phyloP scores from a whole-genome alignment of 306 rosid genomes.

The Nissolia schottii region DNA sequence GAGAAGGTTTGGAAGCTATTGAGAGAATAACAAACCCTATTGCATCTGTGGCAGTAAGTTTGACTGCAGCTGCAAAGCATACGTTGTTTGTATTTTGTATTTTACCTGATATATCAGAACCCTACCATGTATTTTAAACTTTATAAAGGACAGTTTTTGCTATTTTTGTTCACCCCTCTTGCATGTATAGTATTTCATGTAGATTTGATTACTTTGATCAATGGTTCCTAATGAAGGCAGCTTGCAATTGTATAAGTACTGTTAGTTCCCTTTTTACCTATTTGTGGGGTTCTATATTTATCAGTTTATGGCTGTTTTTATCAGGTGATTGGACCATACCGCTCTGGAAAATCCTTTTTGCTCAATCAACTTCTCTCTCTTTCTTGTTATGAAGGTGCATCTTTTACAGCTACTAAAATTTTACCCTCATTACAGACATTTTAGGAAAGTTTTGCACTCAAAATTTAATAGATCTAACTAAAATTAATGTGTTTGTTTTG shows the following conservation, averaged over 20 bases:
- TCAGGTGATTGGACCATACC: slow-evolving; percentile 73
- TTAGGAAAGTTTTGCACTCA: not conserved
- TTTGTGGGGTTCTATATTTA: not conserved
- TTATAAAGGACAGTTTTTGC: not conserved
- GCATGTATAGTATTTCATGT: not conserved
- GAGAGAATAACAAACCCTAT: slow-evolving; percentile 63
- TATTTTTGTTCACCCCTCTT: not conserved
- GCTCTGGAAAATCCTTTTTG: slow-evolving; percentile 85
- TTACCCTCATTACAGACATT: not conserved
- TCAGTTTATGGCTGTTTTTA: not conserved
- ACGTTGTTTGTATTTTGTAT: not conserved
- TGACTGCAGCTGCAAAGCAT: not conserved
- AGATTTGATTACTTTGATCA: not conserved
- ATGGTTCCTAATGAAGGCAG: not conserved
- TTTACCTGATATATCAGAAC: not conserved
- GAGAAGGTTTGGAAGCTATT: slow-evolving; percentile 69
- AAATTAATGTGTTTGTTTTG: slow-evolving; percentile 1
- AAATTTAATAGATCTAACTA: slow-evolving; percentile 6
- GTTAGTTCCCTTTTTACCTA: not conserved
- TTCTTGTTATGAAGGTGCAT: slow-evolving; percentile 86
- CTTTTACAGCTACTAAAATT: slow-evolving; percentile 14
- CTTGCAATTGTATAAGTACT: not conserved
- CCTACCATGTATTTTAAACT: not conserved
- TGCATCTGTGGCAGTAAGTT: slow-evolving; percentile 72
- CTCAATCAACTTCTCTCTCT: slow-evolving; percentile 97